A percentile compares a stretch with the other conserved stretches of the same genome.
These are phyloP conservation scores for Saksenaea oblongispora DNA, from an alignment of 371 early-diverging fungal genomes.

Conservation along the genomic window DNA sequence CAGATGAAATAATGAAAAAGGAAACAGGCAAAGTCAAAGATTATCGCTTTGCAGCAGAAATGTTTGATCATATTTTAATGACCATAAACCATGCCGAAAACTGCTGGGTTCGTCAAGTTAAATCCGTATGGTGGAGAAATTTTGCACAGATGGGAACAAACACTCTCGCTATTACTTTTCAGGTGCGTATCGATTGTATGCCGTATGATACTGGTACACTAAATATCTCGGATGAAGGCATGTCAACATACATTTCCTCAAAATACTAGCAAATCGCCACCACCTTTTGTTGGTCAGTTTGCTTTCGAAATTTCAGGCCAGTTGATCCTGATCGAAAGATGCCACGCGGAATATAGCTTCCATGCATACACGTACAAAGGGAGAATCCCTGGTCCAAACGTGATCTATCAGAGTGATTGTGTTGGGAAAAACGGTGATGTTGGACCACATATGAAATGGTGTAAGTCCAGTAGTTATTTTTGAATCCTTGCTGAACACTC, in stretches of 20 bases:
- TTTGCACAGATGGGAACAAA: slow-evolving; percentile 38
- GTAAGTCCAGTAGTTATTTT: slow-evolving; percentile 22
- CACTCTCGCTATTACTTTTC: slow-evolving; percentile 40
- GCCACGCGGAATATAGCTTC: slow-evolving; percentile 47
- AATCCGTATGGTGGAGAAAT: slow-evolving; percentile 49
- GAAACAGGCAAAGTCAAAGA: slow-evolving; percentile 43
- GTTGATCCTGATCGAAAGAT: slow-evolving; percentile 36
- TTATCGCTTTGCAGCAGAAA: slow-evolving; percentile 51
- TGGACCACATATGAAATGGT: slow-evolving; percentile 56
- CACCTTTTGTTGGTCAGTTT: slow-evolving; percentile 44
- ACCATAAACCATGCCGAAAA: slow-evolving; percentile 40
- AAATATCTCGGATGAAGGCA: slow-evolving; percentile 7
- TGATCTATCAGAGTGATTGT: slow-evolving; percentile 33
- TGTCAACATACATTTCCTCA: slow-evolving; percentile 32
- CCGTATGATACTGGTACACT: not conserved
- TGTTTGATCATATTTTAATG: slow-evolving; percentile 46
- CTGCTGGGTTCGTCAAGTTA: slow-evolving; percentile 39
- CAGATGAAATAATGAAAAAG: slow-evolving; percentile 40
- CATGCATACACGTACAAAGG: slow-evolving; percentile 49
- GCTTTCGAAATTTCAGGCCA: slow-evolving; percentile 56
- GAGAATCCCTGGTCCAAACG: slow-evolving; percentile 49
- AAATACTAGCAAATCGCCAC: not conserved
- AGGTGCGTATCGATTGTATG: slow-evolving; percentile 16
- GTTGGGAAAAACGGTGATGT: slow-evolving; percentile 34
- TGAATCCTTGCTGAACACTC: not conserved